phyloP scores from a whole-genome alignment of 2,329 filamentous ascomycete species.

The Penicillium verrucosum region DNA sequence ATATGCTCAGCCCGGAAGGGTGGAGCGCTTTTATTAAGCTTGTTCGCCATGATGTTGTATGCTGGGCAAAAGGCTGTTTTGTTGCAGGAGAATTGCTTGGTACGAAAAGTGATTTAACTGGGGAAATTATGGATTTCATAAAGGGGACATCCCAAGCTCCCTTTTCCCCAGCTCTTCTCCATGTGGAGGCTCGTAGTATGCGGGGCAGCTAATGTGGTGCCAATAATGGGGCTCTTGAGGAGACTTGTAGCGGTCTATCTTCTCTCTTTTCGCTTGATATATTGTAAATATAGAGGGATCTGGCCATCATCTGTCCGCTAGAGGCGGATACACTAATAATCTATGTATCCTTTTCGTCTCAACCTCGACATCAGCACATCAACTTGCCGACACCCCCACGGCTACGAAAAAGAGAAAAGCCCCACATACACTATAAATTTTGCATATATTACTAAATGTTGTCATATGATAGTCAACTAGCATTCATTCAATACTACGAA shows the following conservation, averaged over 20 bases:
- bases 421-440: background rate
- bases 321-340: background rate
- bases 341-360: too few relatives aligned
- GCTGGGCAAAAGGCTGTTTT: background rate
- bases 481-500: background rate
- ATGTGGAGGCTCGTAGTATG: background rate
- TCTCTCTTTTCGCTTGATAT: background rate
- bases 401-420: background rate
- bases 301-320: background rate
- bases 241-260: background rate
- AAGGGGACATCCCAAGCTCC: background rate
- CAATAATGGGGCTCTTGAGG: background rate
- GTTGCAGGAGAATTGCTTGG: background rate
- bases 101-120: background rate
- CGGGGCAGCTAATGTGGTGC: background rate
- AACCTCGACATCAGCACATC: too few relatives aligned
- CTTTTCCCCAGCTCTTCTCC: background rate
- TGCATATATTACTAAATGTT: background rate
- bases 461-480: too few relatives aligned
- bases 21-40: conserved; percentile 21
- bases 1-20: conserved; percentile 25
- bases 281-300: background rate
- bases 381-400: background rate
- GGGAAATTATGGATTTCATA: background rate
- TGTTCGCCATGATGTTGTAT: conserved; percentile 7